Percentiles rank a stretch among this genome's conserved stretches.
phyloP scores from a whole-genome alignment of 768 basidiomycete species.

The Zangia roseola region DNA sequence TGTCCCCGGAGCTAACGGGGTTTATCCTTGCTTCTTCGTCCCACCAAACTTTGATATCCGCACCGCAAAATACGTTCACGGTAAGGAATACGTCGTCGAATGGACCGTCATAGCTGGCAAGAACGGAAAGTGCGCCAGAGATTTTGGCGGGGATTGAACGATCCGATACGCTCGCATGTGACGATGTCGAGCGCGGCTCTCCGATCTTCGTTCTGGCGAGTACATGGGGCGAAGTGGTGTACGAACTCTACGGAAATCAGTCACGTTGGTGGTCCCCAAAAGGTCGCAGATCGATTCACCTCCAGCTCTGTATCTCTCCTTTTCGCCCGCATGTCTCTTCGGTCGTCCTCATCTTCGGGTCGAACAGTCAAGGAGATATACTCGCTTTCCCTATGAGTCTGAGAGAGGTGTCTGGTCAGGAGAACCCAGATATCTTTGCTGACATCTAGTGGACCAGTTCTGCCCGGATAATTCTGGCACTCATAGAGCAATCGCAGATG shows the following conservation, averaged over 20 bases:
- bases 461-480: background rate
- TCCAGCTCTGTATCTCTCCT: constrained; percentile 35
- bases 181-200: constrained; percentile 25
- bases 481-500: constrained; percentile 42
- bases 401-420: constrained; percentile 69
- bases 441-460: background rate
- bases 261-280: background rate
- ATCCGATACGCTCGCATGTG: background rate
- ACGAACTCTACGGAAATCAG: constrained; percentile 34
- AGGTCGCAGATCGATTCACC: constrained; percentile 25
- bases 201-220: constrained; percentile 26
- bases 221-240: constrained; percentile 47
- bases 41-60: constrained; percentile 43
- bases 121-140: constrained; percentile 47
- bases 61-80: constrained; percentile 50
- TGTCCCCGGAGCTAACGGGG: background rate
- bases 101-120: constrained; percentile 69
- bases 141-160: constrained; percentile 22
- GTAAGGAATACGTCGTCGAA: constrained; percentile 64
- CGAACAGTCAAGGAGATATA: constrained; percentile 58
- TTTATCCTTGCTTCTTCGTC: constrained; percentile 35
- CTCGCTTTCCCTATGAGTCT: constrained; percentile 58
- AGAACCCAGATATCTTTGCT: constrained; percentile 72
- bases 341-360: constrained; percentile 43
- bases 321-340: constrained; percentile 24